A percentile compares a stretch with the other conserved stretches of the same genome.
These are phyloP conservation scores for Penicillium waksmanii DNA, from an alignment of 495 filamentous ascomycete genomes.

Conservation along the genomic window DNA sequence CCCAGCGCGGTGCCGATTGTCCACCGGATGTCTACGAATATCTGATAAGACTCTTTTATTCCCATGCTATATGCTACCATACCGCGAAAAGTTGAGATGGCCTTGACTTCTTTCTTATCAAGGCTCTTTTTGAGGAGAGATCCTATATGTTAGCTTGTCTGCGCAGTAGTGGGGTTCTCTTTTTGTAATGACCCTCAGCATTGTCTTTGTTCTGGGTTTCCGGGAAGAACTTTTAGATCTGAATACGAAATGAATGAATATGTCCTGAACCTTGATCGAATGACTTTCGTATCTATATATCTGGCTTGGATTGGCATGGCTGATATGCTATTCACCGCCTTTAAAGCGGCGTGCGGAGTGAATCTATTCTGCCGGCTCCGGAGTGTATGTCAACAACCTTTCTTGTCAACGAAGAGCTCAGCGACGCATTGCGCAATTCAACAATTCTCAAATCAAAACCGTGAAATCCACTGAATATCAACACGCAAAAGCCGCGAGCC, in stretches of 20 bases:
- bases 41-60: conserved; percentile 25
- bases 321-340: background rate
- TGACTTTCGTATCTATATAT: background rate
- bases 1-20: conserved; percentile 75
- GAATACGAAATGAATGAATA: conserved; percentile 3
- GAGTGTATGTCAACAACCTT: background rate
- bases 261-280: background rate
- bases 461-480: too few species aligned
- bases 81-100: conserved; percentile 8
- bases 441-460: background rate
- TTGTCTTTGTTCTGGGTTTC: background rate
- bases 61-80: background rate
- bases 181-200: background rate
- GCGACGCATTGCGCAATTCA: background rate
- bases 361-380: background rate
- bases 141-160: background rate
- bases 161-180: background rate
- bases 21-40: conserved; percentile 53
- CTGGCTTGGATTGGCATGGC: too few species aligned
- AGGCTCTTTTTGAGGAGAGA: conserved; percentile 3
- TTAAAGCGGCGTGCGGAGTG: background rate
- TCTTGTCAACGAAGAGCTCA: background rate
- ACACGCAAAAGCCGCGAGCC: background rate
- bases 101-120: conserved; percentile 3
- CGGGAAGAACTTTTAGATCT: conserved; percentile 6